Evolutionary conservation across 768 basidiomycete species (phyloP).

Genomic region (Crassisporium funariophilum): DNA sequence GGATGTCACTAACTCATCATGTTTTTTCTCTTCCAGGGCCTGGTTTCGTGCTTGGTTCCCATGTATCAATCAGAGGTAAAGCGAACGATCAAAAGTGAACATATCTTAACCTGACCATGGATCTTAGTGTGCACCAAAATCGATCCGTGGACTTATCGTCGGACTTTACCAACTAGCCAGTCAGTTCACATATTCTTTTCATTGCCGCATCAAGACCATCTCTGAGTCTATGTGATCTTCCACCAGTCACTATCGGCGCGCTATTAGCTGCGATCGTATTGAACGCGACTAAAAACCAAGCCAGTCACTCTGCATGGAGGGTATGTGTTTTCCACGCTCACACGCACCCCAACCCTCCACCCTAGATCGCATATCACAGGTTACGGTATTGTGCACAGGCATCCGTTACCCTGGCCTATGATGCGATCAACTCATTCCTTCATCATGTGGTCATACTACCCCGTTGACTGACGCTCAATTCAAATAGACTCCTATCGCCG

Average conservation of each 20-base stretch:
- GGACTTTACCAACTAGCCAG: conserved; percentile 67
- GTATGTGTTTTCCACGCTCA: no score
- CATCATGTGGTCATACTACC: no score
- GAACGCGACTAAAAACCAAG: conserved; percentile 62
- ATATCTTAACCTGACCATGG: no score
- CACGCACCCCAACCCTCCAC: no score
- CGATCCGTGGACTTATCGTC: conserved; percentile 73
- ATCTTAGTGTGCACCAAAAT: conserved; percentile 73
- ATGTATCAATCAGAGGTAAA: conserved; percentile 49
- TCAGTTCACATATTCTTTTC: conserved; percentile 6
- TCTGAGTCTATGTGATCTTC: neutral
- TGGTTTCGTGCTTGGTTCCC: conserved; percentile 65
- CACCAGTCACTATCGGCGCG: conserved; percentile 65
- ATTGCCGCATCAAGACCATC: no score
- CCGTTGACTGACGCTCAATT: no score
- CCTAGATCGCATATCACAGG: no score
- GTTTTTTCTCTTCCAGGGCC: conserved; percentile 33
- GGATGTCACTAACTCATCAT: neutral
- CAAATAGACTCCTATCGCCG: conserved; percentile 60
- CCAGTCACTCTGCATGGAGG: conserved; percentile 44
- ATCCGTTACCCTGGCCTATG: no score
- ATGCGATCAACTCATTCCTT: no score
- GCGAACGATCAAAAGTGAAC: no score
- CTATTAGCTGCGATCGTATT: conserved; percentile 69
- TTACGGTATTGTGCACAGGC: no score